Evolutionary conservation across 108 stramenopile species (phyloP).

Genomic region (Discostella stelligeroides): DNA sequence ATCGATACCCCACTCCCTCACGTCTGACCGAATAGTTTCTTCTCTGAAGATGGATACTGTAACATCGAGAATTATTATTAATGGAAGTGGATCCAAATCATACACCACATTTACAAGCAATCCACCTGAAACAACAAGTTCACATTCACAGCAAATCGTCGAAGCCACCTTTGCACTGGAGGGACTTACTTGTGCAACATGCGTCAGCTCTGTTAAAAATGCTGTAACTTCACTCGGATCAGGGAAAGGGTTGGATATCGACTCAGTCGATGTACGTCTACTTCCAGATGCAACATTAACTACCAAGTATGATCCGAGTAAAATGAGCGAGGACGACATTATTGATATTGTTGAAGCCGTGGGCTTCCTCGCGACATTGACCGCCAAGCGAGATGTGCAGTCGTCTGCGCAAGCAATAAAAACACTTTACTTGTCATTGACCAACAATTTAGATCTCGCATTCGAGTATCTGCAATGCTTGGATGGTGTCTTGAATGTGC

Average conservation of each 20-base stretch:
- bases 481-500: conserved; percentile 31
- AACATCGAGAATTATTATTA: conserved; percentile 1
- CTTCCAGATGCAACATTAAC: conserved; percentile 52
- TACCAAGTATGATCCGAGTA: conserved; percentile 13
- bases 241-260: conserved; percentile 24
- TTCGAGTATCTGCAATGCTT: conserved; percentile 17
- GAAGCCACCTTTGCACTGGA: conserved; percentile 51
- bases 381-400: conserved; percentile 20
- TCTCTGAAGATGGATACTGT: neutral
- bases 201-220: conserved; percentile 39
- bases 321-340: conserved; percentile 28
- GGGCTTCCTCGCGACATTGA: conserved; percentile 46
- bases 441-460: conserved; percentile 12
- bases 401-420: neutral
- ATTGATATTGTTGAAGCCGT: conserved; percentile 42
- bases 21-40: too few relatives aligned
- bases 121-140: neutral
- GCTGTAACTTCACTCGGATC: conserved; percentile 40
- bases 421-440: conserved; percentile 33
- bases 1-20: conserved; percentile 4
- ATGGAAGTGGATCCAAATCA: conserved; percentile 11
- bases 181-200: conserved; percentile 53
- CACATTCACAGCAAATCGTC: neutral
- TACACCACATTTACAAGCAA: conserved; percentile 27
- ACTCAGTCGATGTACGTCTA: conserved; percentile 46